Evolutionary conservation across 78 protist genomes (phyloP), one percentile per base, ranked within the genome.

Genomic region (Speleostelium caveatum): DNA sequence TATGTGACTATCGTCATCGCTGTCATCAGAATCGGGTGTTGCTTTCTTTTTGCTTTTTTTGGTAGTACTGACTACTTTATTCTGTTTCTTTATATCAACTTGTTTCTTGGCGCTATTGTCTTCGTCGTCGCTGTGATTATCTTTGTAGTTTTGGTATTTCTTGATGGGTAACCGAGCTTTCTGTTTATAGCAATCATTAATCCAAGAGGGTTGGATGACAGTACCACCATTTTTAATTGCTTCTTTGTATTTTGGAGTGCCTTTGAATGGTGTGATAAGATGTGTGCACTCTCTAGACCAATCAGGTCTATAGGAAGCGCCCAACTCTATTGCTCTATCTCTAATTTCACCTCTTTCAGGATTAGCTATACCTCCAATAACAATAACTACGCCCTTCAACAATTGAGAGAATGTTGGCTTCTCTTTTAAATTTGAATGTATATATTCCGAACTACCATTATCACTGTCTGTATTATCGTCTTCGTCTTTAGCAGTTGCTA

Each of bases 321-420:
- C 89, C 89, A 80, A 67, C 21, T 80, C 89, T 1, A 80, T 28
- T 19, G 89, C 89, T 39, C 68, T 80, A 12, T 60, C 89, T 67
- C 89, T 56, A 4, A 80, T 21, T 26, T 67, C 55, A 66, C 63
- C 69, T 39, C 60, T 80, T 68, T 68, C 33, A 14, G 89, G 89
- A 58, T 80, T 80, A 39, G 30, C 58, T n/a, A 80, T 80, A 56
- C 89, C 89, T 30, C 89, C 89, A 67, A 80, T 80, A 35, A 80
- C 89, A 3, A 80, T 49, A 21, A 80, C 89, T 1, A 80, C 89
- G 4, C 89, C 89, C 49, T 80, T 80, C 5, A 28, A 45, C 39
- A 49, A 4, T 3, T 21, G 19, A 14, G 5, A 28, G 2, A 26
- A 39, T 42, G n/a, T 10, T 69, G 1, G 24, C 10, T 41, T 30